Base-by-base conservation (phyloP, 345 rosid genomes). In the Syzygium aromaticum region DNA sequence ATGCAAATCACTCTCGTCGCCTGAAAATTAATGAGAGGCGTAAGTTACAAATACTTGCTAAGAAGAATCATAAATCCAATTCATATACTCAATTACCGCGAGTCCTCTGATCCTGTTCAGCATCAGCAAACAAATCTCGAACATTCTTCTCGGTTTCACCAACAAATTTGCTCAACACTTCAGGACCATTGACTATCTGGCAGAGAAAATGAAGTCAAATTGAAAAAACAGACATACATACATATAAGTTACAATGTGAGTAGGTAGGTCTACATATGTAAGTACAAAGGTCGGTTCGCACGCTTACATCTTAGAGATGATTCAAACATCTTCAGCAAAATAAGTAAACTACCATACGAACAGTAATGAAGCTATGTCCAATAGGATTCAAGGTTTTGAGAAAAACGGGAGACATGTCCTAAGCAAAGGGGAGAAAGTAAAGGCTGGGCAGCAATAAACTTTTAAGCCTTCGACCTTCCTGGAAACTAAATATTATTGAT, bases 121-220 rank as follows among this genome's bases (percentile, higher is more conserved):
- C 99, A 94, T 98, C 99, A 90, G 98, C 98, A 90, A 96, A 98
- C 77, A 98, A 91, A 90, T 98, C 99, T 88, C 98, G 92, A 23
- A 98, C 96, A 87, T 96, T 96, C 93, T 96, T 98, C 91, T 98
- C 99, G 52, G 99, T 95, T 92, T 98, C 99, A 93, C 99, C 99
- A 88, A 98, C 98, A 92, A 94, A 96, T 93, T 98, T 98, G 94
- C 98, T 96, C 59, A 98, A 92, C 85, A 98, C 98, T 93, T 96
- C 99, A 87, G 99, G 99, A 86, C 99, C 98, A 92, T 98, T 98
- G 85, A 98, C 94, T 86, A 98, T 96, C 99, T 98, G 88, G 63
- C 46, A 84, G 63, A 84, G 56, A 84, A 84, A 53, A 52, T 84
- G n/a, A 73, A 73, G 49, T 73, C 82, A 5, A 38, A 17, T 73